Base-by-base conservation (phyloP, 2,329 filamentous ascomycete genomes). In the Scedosporium dehoogii region DNA sequence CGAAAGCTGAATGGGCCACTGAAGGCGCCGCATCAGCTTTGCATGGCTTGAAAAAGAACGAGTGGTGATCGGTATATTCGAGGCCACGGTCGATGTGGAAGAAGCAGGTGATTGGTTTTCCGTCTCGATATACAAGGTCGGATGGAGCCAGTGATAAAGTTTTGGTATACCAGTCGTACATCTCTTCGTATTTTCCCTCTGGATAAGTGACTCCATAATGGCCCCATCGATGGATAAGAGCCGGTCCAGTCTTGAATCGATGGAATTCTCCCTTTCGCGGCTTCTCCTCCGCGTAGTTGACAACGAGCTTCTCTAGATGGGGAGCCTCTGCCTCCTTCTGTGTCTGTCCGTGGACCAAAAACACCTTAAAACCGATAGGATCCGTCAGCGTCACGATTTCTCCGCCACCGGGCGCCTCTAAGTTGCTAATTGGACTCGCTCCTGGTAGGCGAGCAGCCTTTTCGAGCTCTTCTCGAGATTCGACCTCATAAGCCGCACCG, bases 61-160 rank as follows among this genome's bases (percentile, higher is more conserved):
- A 74, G 66, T 86, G 83, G 66, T 86, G 83, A 67, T 86, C 83
- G 0, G 77, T 75, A 63, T 75, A 78, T 1, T 73, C 71, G 0
- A 73, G 67, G 0, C 82, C 83, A 1, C 77, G 72, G 65, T 85
- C 83, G 16, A 86, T 73, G 65, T 84, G 83, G 23, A 78, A 68
- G 67, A 86, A 85, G 3, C 51, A 55, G 51, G 18, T 23, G 18
- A 55, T 25, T 18, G 51, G 51, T 12, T 55, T 23, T 23, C 21
- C 51, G 23, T 25, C 51, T 23, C 23, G 18, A 56, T 64, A 59
- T 14, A 64, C 42, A 18, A 64, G 58, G 55, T 64, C 63, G 14
- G 63, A 59, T 6, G 63, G 63, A 9, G 56, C 53, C 14, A 64
- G 38, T 23, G 62, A 61, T 25, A 64, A 60, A 18, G 51, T 63